phyloP scores from a whole-genome alignment of 805 yeast genomes.

The Teunomyces gatunensis region DNA sequence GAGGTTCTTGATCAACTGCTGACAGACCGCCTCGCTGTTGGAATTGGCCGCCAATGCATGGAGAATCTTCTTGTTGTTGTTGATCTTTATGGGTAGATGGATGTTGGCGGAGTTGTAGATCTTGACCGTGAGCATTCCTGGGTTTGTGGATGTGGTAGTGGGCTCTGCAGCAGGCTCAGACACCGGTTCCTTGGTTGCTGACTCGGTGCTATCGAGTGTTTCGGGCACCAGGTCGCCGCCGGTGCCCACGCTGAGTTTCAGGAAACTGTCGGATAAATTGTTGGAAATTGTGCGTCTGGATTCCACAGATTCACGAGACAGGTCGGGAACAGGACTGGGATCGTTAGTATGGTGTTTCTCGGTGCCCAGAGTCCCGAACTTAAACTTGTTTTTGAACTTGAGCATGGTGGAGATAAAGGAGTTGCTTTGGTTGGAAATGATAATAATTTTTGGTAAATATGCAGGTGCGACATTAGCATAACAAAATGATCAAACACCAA shows the following conservation, averaged over 20 bases:
- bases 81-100: slow-evolving; percentile 66
- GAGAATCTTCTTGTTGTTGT: slow-evolving; percentile 60
- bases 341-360: slow-evolving; percentile 5
- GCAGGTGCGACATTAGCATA: background rate
- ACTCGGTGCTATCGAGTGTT: background rate
- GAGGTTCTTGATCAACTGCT: slow-evolving; percentile 15
- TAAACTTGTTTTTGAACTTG: slow-evolving; percentile 29
- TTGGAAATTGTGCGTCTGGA: slow-evolving; percentile 23
- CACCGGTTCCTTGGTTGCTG: slow-evolving; percentile 1
- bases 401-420: slow-evolving; percentile 15
- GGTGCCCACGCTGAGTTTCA: slow-evolving; percentile 15
- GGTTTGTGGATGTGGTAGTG: slow-evolving; percentile 20
- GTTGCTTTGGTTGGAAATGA: background rate
- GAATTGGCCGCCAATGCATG: slow-evolving; percentile 62
- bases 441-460: background rate
- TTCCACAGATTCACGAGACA: slow-evolving; percentile 22
- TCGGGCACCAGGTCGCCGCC: slow-evolving; percentile 1
- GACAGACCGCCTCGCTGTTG: slow-evolving; percentile 26
- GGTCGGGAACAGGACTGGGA: slow-evolving; percentile 6
- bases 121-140: slow-evolving; percentile 77
- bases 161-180: background rate
- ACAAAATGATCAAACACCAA: background rate
- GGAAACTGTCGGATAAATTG: slow-evolving; percentile 22
- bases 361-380: slow-evolving; percentile 20
- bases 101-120: slow-evolving; percentile 69